Evolutionary conservation across 768 basidiomycete genomes (phyloP), one percentile per base, ranked within the genome.

Genomic region (Boletus subcaerulescens): DNA sequence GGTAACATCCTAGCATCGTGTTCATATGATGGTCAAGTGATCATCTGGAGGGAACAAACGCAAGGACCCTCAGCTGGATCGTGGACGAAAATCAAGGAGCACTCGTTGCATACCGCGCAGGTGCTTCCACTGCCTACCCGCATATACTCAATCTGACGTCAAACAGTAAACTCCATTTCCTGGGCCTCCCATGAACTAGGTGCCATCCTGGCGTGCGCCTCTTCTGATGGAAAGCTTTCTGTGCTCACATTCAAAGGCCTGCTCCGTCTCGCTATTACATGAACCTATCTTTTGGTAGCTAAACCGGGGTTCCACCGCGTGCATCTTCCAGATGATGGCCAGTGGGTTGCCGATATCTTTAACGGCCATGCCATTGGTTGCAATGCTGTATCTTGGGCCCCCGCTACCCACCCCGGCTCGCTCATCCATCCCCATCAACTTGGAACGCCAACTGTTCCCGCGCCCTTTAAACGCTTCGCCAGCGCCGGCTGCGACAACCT

Each of bases 181-280:
- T 99, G 97, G 97, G 96, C 96, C n/a, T 93, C 97, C 3, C 94
- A 97, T 63, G 96, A 98, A 68, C 83, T 98, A 14, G 97, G 96
- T 33, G 93, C 97, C 1, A 95, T 98, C 58, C 80, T 98, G 39
- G 96, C 93, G 5, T 99, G 97, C 66, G 96, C 96, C 3, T 95
- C 92, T 20, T 96, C 93, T 1, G 97, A 99, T 71, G 95, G 96
- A 59, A 96, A 95, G 69, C 81, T 99, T 40, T 98, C 96, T 10
- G 94, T 99, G 36, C 77, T 99, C 51, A 90, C 90, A 8, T 98
- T 98, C 78, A 95, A 97, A 83, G 93, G 94, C 94, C 55, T 43
- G 84, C 78, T n/a, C 18, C 8, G 15, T 11, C 26, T 45, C 20
- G 0, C 22, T 22, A 22, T 22, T 22, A 22, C 22, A 22, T 22